Conservation (phyloP, 2,329 filamentous ascomycete genomes). For the Colletotrichum truncatum region DNA sequence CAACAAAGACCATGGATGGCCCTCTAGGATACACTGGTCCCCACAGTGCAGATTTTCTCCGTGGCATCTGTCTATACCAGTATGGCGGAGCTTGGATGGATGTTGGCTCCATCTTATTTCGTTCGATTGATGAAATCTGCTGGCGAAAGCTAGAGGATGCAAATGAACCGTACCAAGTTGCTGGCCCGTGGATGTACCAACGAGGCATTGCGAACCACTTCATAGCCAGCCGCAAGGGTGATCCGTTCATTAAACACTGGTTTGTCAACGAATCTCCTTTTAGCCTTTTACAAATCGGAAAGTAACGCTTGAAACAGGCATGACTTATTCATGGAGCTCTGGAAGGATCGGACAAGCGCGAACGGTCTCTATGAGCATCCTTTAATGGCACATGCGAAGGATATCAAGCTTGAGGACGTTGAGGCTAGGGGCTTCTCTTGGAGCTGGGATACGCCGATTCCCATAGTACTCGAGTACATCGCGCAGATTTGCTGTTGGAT, state of each 20-base stretch:
- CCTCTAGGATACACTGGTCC: conserved; percentile 43
- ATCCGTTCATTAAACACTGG: conserved; percentile 48
- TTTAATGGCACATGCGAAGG: conserved; percentile 37
- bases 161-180: conserved; percentile 40
- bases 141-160: conserved; percentile 48
- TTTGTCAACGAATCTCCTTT: neutral
- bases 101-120: conserved; percentile 48
- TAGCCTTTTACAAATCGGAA: neutral
- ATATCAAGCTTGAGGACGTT: conserved; percentile 37
- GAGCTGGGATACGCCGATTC: conserved; percentile 43
- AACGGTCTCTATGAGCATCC: conserved; percentile 37
- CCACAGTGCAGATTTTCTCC: conserved; percentile 52
- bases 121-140: conserved; percentile 46
- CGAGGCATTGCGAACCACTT: conserved; percentile 39
- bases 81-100: conserved; percentile 53
- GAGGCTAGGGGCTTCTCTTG: conserved; percentile 33
- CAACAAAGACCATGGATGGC: conserved; percentile 50
- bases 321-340: conserved; percentile 41
- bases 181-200: conserved; percentile 35
- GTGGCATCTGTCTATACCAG: conserved; percentile 46
- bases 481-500: conserved; percentile 49
- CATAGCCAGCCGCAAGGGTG: conserved; percentile 46
- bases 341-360: conserved; percentile 37
- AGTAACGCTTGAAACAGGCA: conserved; percentile 40
- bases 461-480: conserved; percentile 46